Percentiles rank a stretch among this genome's conserved stretches.
These are phyloP conservation scores for Sphaerobolus stellatus DNA, from an alignment of 1,284 basidiomycete species.

Conservation along the genomic window DNA sequence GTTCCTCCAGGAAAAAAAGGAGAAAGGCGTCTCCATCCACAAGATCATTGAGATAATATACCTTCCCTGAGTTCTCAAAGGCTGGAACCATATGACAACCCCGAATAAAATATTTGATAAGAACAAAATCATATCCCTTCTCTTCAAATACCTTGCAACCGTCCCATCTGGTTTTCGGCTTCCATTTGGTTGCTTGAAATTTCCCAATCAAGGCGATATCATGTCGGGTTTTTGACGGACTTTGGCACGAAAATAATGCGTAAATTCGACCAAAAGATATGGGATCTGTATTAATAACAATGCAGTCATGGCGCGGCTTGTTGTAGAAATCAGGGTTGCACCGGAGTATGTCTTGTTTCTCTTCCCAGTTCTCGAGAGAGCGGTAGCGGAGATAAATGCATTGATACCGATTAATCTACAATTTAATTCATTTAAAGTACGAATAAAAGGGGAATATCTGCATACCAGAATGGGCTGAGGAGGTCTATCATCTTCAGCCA, in stretches of 20 bases:
- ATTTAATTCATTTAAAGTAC: background rate
- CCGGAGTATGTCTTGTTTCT: constrained; percentile 23
- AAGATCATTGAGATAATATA: background rate
- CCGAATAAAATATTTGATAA: background rate
- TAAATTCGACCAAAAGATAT: background rate
- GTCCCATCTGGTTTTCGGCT: background rate
- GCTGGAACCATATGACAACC: background rate
- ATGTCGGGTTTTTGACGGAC: background rate
- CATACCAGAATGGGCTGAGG: background rate
- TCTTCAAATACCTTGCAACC: background rate
- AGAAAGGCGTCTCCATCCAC: background rate
- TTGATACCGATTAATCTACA: constrained; percentile 24
- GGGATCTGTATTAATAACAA: constrained; percentile 19
- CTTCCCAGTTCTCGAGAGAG: constrained; percentile 25
- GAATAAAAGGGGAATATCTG: background rate
- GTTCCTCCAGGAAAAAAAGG: background rate
- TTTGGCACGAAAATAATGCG: background rate
- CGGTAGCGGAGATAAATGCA: constrained; percentile 24
- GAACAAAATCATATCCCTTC: background rate
- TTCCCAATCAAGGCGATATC: constrained; percentile 23
- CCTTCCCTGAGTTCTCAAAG: background rate
- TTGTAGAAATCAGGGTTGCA: constrained; percentile 25
- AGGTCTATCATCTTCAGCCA: background rate
- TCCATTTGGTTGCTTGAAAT: constrained; percentile 19
- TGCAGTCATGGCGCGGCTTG: constrained; percentile 19